Evolutionary conservation across 768 basidiomycete genomes (phyloP), one percentile per base, ranked within the genome.

Genomic region (Mrakia gelida): DNA sequence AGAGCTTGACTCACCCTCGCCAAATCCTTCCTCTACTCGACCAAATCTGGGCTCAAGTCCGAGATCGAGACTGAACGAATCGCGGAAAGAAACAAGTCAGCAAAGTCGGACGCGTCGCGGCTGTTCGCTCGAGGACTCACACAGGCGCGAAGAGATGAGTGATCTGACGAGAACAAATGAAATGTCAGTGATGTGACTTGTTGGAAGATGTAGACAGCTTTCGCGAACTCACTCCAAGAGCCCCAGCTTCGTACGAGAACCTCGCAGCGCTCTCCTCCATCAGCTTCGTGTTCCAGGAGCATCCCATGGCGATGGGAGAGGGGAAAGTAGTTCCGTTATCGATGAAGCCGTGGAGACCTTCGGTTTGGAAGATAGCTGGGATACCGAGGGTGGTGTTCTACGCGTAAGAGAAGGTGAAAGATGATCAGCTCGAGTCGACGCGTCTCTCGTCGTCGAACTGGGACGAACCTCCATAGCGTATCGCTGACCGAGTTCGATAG

Each of bases 1-100:
- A 65, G 28, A 1, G 4, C 38, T 38, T 2, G n/a, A 21, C 28
- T 30, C 63, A 49, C 56, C 71, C 18, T 91, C 90, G 80, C 62
- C 62, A 18, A 63, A 63, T 11, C 62, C 62, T 63, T 63, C 62
- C 28, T 92, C 91, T 0, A 91, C 89, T 10, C 91, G 86, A 1
- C 91, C 90, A 89, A 90, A 92, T 11, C 91, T 86, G 32, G 90
- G 85, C 80, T 92, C 91, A 3, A 90, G 87, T 1, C 88, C 87
- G 38, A 91, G 84, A 81, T 92, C 91, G 26, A 92, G 86, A 28
- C 62, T 63, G 28, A 7, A 28, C 8, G 13, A 32, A 8, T 38
- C 38, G 38, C 0, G 16, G n/a, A 32, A 63, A 38, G 38, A 38
- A 8, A 38, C 38, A 38, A n/a, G 32, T 9, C 9, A 63, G 15